A percentile compares a stretch with the other conserved stretches of the same genome.
These are phyloP conservation scores for Apiotrichum montevideense DNA, from an alignment of 1,284 basidiomycete species.

Conservation along the genomic window DNA sequence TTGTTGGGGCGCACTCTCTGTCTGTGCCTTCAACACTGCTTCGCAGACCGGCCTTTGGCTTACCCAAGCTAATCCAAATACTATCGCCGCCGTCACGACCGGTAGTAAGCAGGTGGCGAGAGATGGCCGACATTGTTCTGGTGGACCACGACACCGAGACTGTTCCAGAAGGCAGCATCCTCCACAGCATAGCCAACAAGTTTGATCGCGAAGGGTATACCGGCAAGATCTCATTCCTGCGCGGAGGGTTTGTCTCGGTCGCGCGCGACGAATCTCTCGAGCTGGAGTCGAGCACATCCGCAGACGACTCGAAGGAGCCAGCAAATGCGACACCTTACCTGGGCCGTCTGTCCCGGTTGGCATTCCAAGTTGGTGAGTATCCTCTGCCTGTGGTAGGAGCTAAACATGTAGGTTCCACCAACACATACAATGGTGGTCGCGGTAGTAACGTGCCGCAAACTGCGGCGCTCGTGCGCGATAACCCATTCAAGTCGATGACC, in stretches of 20 bases:
- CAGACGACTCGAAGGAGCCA: neutral
- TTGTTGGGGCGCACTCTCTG: conserved; percentile 72
- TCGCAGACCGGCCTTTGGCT: conserved; percentile 74
- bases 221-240: conserved; percentile 65
- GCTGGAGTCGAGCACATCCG: neutral
- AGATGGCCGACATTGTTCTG: conserved; percentile 63
- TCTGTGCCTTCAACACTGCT: conserved; percentile 91
- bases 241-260: conserved; percentile 65
- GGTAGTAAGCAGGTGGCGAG: conserved; percentile 52
- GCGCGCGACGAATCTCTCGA: conserved; percentile 9
- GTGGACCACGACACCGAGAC: conserved; percentile 69
- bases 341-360: conserved; percentile 27
- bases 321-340: neutral
- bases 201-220: conserved; percentile 65
- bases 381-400: neutral
- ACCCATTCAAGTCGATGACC: conserved; percentile 8
- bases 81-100: conserved; percentile 57
- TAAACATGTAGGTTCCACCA: neutral
- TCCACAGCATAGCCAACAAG: conserved; percentile 75
- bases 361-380: conserved; percentile 35
- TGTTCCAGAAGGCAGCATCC: conserved; percentile 61
- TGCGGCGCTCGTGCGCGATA: neutral
- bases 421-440: neutral
- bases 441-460: neutral
- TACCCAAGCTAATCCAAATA: conserved; percentile 68